Conservation (phyloP, 2,329 filamentous ascomycete genomes). For the Nothopassalora personata region DNA sequence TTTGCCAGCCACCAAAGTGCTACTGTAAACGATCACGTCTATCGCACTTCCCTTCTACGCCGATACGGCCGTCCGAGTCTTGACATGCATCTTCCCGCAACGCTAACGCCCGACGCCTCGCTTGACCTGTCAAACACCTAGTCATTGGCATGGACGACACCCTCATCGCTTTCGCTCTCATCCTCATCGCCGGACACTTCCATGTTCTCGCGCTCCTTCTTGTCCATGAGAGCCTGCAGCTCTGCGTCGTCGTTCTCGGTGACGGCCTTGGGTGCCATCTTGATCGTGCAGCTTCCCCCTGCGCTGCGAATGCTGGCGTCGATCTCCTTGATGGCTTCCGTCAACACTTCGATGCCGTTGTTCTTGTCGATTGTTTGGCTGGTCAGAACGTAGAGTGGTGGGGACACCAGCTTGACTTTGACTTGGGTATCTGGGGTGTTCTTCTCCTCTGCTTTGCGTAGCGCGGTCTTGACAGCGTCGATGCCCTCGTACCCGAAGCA, state of each 20-base stretch:
- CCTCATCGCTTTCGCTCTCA: constrained; percentile 90
- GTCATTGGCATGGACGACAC: constrained; percentile 42
- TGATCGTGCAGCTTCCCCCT: constrained; percentile 77
- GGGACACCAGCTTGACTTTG: constrained; percentile 97
- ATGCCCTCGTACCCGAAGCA: constrained; percentile 93
- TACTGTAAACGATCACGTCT: no score
- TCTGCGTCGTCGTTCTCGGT: constrained; percentile 98
- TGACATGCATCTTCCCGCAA: not conserved
- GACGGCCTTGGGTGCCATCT: constrained; percentile 99
- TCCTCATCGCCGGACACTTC: constrained; percentile 98
- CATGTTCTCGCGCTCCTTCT: constrained; percentile 94
- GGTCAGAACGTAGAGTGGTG: constrained; percentile 92
- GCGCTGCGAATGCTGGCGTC: constrained; percentile 70
- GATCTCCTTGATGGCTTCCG: constrained; percentile 86
- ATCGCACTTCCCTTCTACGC: not conserved
- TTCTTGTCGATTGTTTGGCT: constrained; percentile 93
- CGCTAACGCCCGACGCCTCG: not conserved
- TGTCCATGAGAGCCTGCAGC: constrained; percentile 97
- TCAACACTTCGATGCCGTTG: constrained; percentile 74
- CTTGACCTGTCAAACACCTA: not conserved
- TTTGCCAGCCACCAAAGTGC: no score
- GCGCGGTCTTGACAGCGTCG: constrained; percentile 90
- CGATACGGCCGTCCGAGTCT: not conserved
- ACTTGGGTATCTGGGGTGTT: constrained; percentile 92
- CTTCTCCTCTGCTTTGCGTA: constrained; percentile 83